Percentiles rank a stretch among this genome's conserved stretches.
Evolutionary conservation across 2,329 filamentous ascomycete genomes (phyloP).

Genomic region (Westerdykella aurantiaca): DNA sequence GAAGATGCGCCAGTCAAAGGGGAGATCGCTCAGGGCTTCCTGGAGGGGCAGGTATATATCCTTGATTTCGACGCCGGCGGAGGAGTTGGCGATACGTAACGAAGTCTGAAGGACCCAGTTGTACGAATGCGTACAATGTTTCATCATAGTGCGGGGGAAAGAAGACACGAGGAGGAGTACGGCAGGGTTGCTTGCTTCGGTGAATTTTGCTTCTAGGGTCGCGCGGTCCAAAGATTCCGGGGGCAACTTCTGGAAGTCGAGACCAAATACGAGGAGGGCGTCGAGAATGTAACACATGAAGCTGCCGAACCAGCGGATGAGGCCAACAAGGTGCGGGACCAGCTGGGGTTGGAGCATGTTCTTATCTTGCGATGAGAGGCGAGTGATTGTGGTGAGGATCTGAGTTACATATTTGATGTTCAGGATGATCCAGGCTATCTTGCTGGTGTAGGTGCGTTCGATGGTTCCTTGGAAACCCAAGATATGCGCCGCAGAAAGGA

Average conservation of each 20-base stretch:
- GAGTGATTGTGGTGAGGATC: conserved; percentile 55
- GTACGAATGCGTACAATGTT: conserved; percentile 29
- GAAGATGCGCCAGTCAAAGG: conserved; percentile 44
- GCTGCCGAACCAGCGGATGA: conserved; percentile 73
- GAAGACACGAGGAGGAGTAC: conserved; percentile 29
- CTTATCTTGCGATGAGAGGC: conserved; percentile 45
- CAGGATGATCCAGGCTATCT: conserved; percentile 68
- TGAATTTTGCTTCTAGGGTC: conserved; percentile 20
- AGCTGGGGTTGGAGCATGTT: conserved; percentile 27
- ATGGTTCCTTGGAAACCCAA: conserved; percentile 51
- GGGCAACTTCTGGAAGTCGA: conserved; percentile 13
- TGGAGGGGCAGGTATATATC: conserved; percentile 39
- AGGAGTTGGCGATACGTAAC: conserved; percentile 19
- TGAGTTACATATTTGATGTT: conserved; percentile 64
- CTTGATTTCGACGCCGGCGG: conserved; percentile 39
- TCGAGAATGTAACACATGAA: conserved; percentile 53
- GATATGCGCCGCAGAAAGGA: conserved; percentile 71
- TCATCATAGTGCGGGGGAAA: conserved; percentile 36
- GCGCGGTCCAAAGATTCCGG: conserved; percentile 15
- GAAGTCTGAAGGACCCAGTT: conserved; percentile 19
- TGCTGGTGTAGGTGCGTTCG: conserved; percentile 59
- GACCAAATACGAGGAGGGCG: conserved; percentile 39
- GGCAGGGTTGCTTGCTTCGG: conserved; percentile 31
- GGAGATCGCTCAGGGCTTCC: conserved; percentile 27
- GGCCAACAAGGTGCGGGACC: conserved; percentile 50